Conservation (phyloP, 257 asterid genomes). For the Rhazya stricta region DNA sequence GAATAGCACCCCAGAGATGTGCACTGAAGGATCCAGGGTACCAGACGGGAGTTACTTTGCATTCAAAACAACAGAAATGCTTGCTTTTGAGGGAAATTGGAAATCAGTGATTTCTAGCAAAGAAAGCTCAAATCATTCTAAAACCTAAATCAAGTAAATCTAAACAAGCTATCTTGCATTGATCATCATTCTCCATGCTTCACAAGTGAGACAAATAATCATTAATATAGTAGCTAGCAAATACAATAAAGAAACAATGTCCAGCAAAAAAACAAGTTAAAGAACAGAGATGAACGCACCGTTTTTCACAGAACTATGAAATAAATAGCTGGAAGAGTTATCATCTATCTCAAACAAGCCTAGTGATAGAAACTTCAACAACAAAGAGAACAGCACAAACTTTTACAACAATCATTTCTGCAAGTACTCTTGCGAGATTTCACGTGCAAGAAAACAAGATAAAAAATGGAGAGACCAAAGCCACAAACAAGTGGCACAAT, state of each 20-base stretch:
- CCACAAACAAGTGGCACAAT: neutral
- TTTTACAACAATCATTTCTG: neutral
- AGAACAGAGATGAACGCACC: neutral
- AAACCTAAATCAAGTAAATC: too few relatives aligned
- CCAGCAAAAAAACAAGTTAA: neutral
- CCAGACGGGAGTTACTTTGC: neutral
- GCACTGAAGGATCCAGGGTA: neutral
- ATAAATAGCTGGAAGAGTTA: neutral
- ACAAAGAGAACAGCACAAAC: neutral
- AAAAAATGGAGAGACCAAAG: neutral
- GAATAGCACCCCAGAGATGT: neutral
- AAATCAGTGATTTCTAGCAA: too few relatives aligned
- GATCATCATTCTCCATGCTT: neutral
- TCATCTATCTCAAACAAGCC: neutral
- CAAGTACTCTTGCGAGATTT: too few relatives aligned
- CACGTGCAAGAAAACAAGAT: neutral
- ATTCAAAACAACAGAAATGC: too few relatives aligned
- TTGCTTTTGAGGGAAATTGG: too few relatives aligned
- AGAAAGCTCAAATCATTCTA: too few relatives aligned
- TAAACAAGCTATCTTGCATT: neutral
- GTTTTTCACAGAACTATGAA: neutral
- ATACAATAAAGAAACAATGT: neutral
- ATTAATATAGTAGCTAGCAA: neutral
- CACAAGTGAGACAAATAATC: neutral
- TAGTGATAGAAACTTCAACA: neutral